phyloP scores from a whole-genome alignment of 2,329 filamentous ascomycete species.

The Clarireedia sp. region DNA sequence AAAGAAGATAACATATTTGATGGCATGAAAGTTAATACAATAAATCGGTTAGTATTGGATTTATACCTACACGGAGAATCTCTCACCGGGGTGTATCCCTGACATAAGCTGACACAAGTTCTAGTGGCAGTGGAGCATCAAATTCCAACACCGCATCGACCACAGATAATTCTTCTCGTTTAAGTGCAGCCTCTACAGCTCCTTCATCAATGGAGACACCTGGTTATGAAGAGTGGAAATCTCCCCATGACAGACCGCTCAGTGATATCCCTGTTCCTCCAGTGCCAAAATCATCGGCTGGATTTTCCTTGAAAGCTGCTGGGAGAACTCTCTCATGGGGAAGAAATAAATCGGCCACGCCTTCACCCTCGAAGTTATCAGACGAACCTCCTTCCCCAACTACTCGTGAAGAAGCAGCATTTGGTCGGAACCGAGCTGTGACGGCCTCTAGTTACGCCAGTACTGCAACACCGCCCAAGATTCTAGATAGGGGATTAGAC shows the following conservation, averaged over 20 bases:
- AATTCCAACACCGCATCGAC: constrained; percentile 30
- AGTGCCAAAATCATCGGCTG: constrained; percentile 23
- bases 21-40: constrained; percentile 18
- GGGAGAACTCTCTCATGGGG: constrained; percentile 30
- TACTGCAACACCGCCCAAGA: constrained; percentile 28
- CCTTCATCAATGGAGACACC: constrained; percentile 28
- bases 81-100: constrained; percentile 14
- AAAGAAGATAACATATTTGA: constrained; percentile 30
- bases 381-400: constrained; percentile 17
- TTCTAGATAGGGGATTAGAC: constrained; percentile 25
- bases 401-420: constrained; percentile 16
- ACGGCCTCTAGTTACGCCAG: constrained; percentile 30
- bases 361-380: constrained; percentile 19
- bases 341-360: constrained; percentile 21
- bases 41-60: constrained; percentile 28
- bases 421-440: constrained; percentile 23
- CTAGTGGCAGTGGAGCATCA: constrained; percentile 30
- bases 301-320: constrained; percentile 28
- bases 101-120: constrained; percentile 10
- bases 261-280: constrained; percentile 26
- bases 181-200: constrained; percentile 30
- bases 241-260: constrained; percentile 26
- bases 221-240: constrained; percentile 25
- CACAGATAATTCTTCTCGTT: constrained; percentile 29
- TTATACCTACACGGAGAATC: background rate